Evolutionary conservation across 495 filamentous ascomycete species (phyloP).

Genomic region (Hyaloscypha finlandica): DNA sequence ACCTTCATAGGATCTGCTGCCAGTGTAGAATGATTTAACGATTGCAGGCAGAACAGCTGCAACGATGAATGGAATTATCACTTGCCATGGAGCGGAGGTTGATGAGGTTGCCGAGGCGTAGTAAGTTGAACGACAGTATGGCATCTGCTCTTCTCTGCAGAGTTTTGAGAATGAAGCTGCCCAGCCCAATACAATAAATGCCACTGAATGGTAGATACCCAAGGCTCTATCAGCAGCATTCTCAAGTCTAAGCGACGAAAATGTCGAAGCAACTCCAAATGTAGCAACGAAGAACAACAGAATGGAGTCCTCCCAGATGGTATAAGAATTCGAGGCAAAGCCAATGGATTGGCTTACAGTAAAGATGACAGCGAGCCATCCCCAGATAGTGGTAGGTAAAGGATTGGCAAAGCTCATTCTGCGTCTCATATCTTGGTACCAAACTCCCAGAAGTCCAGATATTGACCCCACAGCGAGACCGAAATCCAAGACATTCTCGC

Average conservation of each 20-base stretch:
- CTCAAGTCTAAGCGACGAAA: conserved; percentile 72
- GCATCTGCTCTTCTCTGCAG: conserved; percentile 98
- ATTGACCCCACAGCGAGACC: conserved; percentile 46
- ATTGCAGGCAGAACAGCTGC: conserved; percentile 74
- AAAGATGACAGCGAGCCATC: conserved; percentile 79
- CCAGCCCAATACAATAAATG: conserved; percentile 81
- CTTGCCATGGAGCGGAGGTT: conserved; percentile 89
- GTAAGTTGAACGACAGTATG: conserved; percentile 92
- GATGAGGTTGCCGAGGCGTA: conserved; percentile 91
- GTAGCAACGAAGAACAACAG: conserved; percentile 88
- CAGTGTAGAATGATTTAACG: conserved; percentile 73
- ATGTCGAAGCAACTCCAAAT: conserved; percentile 73
- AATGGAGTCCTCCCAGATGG: conserved; percentile 98
- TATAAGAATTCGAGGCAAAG: conserved; percentile 97
- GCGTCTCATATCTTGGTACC: conserved; percentile 55
- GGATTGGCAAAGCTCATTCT: conserved; percentile 53
- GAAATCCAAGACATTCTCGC: conserved; percentile 34
- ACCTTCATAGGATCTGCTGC: conserved; percentile 82
- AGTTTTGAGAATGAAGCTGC: conserved; percentile 87
- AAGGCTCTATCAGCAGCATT: conserved; percentile 63
- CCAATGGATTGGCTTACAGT: conserved; percentile 81
- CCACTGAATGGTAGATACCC: conserved; percentile 77
- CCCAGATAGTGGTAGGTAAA: conserved; percentile 81
- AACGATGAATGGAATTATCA: conserved; percentile 74
- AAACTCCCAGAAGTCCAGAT: conserved; percentile 63